phyloP scores from a whole-genome alignment of 805 yeast species.

The Wickerhamomyces bisporus region DNA sequence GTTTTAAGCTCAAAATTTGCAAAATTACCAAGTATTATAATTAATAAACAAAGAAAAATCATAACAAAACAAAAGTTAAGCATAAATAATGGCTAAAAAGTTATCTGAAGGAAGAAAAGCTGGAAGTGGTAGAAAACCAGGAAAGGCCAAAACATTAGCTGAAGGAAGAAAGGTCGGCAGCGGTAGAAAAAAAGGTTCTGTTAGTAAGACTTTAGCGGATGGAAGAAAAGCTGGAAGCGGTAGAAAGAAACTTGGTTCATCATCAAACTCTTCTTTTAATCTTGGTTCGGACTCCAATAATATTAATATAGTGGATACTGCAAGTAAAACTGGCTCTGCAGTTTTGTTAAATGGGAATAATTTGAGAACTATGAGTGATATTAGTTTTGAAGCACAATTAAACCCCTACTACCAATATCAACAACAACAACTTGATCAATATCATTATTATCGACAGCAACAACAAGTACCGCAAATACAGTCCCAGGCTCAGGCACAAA shows the following conservation, averaged over 20 bases:
- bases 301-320: no score
- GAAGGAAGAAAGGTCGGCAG: constrained; percentile 25
- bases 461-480: no score
- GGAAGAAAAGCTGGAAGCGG: constrained; percentile 25
- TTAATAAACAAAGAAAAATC: constrained; percentile 2
- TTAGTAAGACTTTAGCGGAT: constrained; percentile 20
- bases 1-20: no score
- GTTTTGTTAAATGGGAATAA: no score
- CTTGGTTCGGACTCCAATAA: neutral
- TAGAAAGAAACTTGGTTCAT: constrained; percentile 13
- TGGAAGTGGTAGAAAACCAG: constrained; percentile 26
- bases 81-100: constrained; percentile 24
- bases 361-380: no score
- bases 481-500: no score
- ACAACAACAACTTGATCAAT: neutral
- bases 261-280: neutral
- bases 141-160: constrained; percentile 23
- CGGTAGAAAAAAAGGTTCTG: constrained; percentile 24
- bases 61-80: neutral
- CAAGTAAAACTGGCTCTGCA: no score
- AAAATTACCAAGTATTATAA: no score
- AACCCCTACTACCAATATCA: neutral
- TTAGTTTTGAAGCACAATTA: neutral
- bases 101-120: constrained; percentile 25
- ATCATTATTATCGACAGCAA: no score